Evolutionary conservation across 495 filamentous ascomycete genomes (phyloP), one percentile per base, ranked within the genome.

Genomic region (Pseudevernia furfuracea): DNA sequence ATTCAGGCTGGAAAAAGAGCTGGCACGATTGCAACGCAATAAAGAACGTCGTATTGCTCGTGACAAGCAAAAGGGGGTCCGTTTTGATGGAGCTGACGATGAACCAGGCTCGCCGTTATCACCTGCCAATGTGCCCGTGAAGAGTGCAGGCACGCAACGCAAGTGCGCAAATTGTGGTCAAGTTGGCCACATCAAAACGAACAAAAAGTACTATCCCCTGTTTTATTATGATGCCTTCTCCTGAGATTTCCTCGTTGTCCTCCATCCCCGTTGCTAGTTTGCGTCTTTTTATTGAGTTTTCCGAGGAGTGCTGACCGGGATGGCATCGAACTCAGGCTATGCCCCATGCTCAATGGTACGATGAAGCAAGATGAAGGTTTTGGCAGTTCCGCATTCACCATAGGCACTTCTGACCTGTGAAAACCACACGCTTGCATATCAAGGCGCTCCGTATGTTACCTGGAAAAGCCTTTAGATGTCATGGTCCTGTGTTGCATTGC

Each of bases 121-220:
- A 62, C 79, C 85, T 1, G 65, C 74, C 28, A 79, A 75, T 28
- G 83, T 82, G 21, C 78, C 69, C 64, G 73, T 37, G 70, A 75
- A 59, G 61, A 73, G 17, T 71, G 73, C 66, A 4, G 85, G 84
- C 14, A 99, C 94, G 3, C 90, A 89, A 36, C 83, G 95, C 66
- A 97, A 97, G 74, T 99, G 94, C 71, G 93, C 95, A 34, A 97
- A 96, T 74, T 99, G 94, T 70, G 93, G 93, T 39, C 87, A 92
- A 70, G 87, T 92, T 28, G 94, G 94, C 32, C 94, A 99, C 71
- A 99, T 99, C 81, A 96, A 96, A 76, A 97, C 92, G n/a, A 97
- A 97, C 79, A 94, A 96, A 80, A 97, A 93, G 89, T 92, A 79
- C 73, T 70, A n/a, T 58, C 25, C 44, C 53, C 34, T 37, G 38